Conservation (phyloP, 495 filamentous ascomycete species). For the Penicillium egyptiacum region DNA sequence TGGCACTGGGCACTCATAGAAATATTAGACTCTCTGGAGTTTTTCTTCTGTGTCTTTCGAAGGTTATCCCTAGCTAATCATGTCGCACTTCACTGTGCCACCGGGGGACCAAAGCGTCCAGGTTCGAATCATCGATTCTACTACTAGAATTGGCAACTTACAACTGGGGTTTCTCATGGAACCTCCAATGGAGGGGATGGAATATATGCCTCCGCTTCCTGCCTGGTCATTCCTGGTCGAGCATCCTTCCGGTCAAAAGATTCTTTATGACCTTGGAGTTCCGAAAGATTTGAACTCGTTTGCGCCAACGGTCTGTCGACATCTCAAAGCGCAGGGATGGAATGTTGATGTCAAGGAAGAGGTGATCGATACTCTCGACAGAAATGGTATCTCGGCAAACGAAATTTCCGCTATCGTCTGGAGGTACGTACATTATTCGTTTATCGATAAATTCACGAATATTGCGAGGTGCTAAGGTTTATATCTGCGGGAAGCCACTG, state of each 20-base stretch:
- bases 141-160: conserved; percentile 36
- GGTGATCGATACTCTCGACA: conserved; percentile 51
- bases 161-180: conserved; percentile 32
- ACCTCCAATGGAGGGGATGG: conserved; percentile 44
- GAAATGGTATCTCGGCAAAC: conserved; percentile 42
- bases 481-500: conserved; percentile 37
- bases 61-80: too few species aligned
- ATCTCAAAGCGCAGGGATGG: conserved; percentile 18
- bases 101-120: conserved; percentile 14
- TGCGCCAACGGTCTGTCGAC: conserved; percentile 28
- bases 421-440: conserved; percentile 22
- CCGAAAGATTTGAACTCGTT: conserved; percentile 51
- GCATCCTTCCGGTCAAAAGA: conserved; percentile 43
- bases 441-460: not conserved
- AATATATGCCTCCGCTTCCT: conserved; percentile 38
- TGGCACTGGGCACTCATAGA: too few species aligned
- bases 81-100: conserved; percentile 11
- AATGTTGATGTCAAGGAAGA: conserved; percentile 38
- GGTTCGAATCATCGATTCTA: conserved; percentile 58
- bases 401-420: conserved; percentile 59
- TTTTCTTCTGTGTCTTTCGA: too few species aligned
- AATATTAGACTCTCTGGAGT: too few species aligned
- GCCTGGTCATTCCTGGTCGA: conserved; percentile 57
- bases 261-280: conserved; percentile 61
- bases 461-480: too few species aligned